Conservation (phyloP, 2,329 filamentous ascomycete genomes). For the Beauveria sp. region DNA sequence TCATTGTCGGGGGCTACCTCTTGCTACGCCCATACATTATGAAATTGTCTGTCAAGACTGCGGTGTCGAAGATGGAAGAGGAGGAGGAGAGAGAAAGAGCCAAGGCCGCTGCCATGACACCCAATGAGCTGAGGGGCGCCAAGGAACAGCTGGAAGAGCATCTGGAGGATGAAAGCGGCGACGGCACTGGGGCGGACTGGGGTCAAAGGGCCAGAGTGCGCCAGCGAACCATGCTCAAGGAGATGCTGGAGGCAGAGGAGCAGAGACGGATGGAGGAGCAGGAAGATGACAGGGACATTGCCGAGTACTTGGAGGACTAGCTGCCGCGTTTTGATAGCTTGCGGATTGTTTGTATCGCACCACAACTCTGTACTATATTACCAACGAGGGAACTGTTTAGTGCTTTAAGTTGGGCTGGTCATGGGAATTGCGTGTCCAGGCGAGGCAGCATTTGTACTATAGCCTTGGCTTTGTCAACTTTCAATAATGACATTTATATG, state of each 20-base stretch:
- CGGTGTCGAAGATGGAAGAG: conserved; percentile 58
- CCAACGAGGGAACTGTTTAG: conserved; percentile 4
- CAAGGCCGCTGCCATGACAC: conserved; percentile 49
- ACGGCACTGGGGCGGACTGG: conserved; percentile 50
- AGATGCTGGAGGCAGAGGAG: conserved; percentile 57
- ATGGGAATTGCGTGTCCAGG: neutral
- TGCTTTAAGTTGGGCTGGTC: neutral
- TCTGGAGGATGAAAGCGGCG: conserved; percentile 37
- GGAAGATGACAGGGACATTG: conserved; percentile 67
- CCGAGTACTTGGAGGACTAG: conserved; percentile 58
- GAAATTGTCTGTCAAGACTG: conserved; percentile 54
- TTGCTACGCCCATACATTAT: conserved; percentile 69
- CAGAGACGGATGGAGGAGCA: conserved; percentile 49
- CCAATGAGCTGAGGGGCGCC: conserved; percentile 56
- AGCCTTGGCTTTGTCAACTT: neutral
- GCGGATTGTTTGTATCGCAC: neutral
- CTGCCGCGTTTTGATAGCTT: neutral
- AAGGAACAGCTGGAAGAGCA: conserved; percentile 47
- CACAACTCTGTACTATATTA: conserved; percentile 2
- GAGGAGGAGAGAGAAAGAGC: conserved; percentile 46
- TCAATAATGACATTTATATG: neutral
- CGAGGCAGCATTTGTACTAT: neutral
- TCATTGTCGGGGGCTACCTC: conserved; percentile 65
- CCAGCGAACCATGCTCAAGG: conserved; percentile 60
- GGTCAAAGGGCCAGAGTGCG: conserved; percentile 63